Evolutionary conservation across 2,329 filamentous ascomycete genomes (phyloP), one percentile per base, ranked within the genome.

Genomic region (Colletotrichum sp.): DNA sequence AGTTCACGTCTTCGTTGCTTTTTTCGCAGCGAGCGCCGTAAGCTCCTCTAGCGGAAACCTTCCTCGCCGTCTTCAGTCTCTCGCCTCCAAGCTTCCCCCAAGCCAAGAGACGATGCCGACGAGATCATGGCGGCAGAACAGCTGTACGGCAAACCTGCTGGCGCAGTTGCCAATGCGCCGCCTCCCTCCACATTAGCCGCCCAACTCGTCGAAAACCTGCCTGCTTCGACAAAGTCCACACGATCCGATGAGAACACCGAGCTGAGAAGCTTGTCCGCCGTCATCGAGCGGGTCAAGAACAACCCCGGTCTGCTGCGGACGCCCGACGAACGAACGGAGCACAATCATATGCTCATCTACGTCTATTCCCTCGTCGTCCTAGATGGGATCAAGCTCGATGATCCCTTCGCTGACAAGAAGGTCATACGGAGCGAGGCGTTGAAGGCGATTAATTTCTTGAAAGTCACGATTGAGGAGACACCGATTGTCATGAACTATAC

Each of bases 301-400:
- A 81, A 89, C 13, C 89, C 87, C 52, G 84, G 82, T 1, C 81
- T 88, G 30, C 89, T 96, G 30, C 92, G 92, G 36, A 90, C 91
- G 15, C 81, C 88, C 3, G 91, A 93, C 77, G 92, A 94, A 61
- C 93, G 94, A 78, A 85, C 94, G 61, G 90, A 93, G 67, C 93
- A 98, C 82, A 96, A 98, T 79, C 94, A 96, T 80, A 94, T 96
- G 85, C 90, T 98, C 66, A 93, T 98, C 69, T 96, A 95, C 81
- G 94, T 98, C 77, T 94, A 97, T 79, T 90, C 94, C 66, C 93
- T 95, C 81, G 94, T 95, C 74, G 94, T 95, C 27, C 88, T 98
- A 15, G 94, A 96, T 79, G 89, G 89, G 61, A 88, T 95, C 63
- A 89, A 90, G 78, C 89, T 91, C 81, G 91, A 95, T 80, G 92